Percentiles rank a stretch among this genome's conserved stretches.
Conservation (phyloP, 1,139 yeast species). For the Candida freyschussii region DNA sequence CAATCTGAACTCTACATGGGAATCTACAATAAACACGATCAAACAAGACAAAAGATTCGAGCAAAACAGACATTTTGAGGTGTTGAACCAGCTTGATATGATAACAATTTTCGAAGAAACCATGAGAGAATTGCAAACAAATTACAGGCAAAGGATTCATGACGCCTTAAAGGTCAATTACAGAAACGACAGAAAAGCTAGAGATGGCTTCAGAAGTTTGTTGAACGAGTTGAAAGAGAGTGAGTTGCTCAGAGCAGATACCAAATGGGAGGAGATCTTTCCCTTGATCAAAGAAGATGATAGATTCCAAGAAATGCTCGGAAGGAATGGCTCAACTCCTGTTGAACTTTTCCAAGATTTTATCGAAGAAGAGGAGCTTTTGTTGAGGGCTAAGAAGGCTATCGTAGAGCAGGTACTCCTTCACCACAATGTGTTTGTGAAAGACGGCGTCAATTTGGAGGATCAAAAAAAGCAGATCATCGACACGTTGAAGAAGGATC, state of each 20-base stretch:
- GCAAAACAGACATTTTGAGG: slow-evolving; percentile 53
- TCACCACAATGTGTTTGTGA: slow-evolving; percentile 28
- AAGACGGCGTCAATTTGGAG: slow-evolving; percentile 13
- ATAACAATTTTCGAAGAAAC: slow-evolving; percentile 48
- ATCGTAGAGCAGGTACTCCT: slow-evolving; percentile 49
- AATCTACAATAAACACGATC: slow-evolving; percentile 36
- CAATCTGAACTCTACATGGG: slow-evolving; percentile 24
- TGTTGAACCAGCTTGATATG: slow-evolving; percentile 55
- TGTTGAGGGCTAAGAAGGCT: slow-evolving; percentile 55
- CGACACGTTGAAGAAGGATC: slow-evolving; percentile 17
- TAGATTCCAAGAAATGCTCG: slow-evolving; percentile 59
- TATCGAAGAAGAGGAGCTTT: slow-evolving; percentile 57
- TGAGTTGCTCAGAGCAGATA: slow-evolving; percentile 47
- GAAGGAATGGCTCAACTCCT: slow-evolving; percentile 77
- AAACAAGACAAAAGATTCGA: slow-evolving; percentile 47
- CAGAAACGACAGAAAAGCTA: slow-evolving; percentile 57
- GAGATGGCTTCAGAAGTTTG: slow-evolving; percentile 52
- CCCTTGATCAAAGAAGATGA: slow-evolving; percentile 50
- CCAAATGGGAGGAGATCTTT: slow-evolving; percentile 57
- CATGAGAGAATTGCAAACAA: slow-evolving; percentile 37
- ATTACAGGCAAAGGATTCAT: slow-evolving; percentile 36
- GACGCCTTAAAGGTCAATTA: slow-evolving; percentile 38
- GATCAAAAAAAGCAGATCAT: slow-evolving; percentile 13
- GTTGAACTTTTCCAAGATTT: slow-evolving; percentile 75
- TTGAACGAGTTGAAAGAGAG: slow-evolving; percentile 35